A percentile compares a stretch with the other conserved stretches of the same genome.
Conservation (phyloP, 306 rosid species). For the Malus sieversii region DNA sequence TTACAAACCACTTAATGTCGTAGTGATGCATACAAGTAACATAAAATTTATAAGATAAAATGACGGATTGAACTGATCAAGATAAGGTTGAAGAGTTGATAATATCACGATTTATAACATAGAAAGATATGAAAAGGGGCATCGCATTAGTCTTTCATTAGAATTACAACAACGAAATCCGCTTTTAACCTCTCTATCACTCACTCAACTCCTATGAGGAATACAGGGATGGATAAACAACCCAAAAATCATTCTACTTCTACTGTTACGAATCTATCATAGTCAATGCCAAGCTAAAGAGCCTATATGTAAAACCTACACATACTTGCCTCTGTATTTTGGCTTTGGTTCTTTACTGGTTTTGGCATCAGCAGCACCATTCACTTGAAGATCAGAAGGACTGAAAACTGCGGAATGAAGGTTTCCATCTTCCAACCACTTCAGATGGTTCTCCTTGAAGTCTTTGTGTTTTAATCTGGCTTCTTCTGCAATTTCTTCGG, state of each 20-base stretch:
- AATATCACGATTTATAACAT: background rate
- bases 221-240: background rate
- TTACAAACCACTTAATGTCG: too few species aligned
- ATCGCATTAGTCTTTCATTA: background rate
- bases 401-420: constrained; percentile 92
- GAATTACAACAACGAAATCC: constrained; percentile 1
- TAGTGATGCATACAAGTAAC: too few species aligned
- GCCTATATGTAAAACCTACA: constrained; percentile 25
- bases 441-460: constrained; percentile 80
- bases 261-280: background rate
- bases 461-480: constrained; percentile 61
- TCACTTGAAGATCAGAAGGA: constrained; percentile 38
- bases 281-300: background rate
- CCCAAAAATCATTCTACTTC: background rate
- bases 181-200: background rate
- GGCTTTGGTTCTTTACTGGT: constrained; percentile 55
- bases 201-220: background rate
- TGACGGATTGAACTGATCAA: too few species aligned
- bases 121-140: background rate
- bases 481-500: constrained; percentile 63
- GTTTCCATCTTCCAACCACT: constrained; percentile 93
- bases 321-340: constrained; percentile 91
- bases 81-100: too few species aligned
- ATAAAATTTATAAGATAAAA: too few species aligned
- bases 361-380: constrained; percentile 33